Conservation (phyloP, 1,284 basidiomycete genomes). For the Sporisorium reilianum region DNA sequence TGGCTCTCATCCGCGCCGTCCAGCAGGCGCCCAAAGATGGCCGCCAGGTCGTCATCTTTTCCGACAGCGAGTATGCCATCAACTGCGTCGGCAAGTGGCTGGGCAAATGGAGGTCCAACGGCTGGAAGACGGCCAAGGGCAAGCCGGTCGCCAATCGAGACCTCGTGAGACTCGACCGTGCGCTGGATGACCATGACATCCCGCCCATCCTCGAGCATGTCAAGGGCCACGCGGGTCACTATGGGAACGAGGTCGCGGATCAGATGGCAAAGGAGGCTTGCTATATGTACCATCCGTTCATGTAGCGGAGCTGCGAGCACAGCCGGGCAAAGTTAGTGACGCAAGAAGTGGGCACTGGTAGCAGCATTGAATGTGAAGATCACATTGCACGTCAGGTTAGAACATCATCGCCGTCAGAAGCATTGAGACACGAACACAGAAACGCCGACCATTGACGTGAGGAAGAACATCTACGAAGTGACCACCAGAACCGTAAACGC, state of each 20-base stretch:
- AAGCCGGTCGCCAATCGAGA: conserved; percentile 76
- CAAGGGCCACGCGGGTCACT: conserved; percentile 77
- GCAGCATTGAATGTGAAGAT: not conserved
- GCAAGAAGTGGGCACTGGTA: too few relatives aligned
- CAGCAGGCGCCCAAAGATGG: conserved; percentile 75
- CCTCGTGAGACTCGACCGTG: conserved; percentile 73
- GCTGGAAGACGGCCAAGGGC: conserved; percentile 73
- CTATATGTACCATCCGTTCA: too few relatives aligned
- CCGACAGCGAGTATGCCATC: conserved; percentile 69
- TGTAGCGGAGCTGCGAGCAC: too few relatives aligned
- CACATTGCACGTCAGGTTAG: not conserved
- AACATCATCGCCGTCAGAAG: not conserved
- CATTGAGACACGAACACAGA: too few relatives aligned
- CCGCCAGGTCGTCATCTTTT: conserved; percentile 75
- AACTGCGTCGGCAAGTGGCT: conserved; percentile 77
- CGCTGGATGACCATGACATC: conserved; percentile 14
- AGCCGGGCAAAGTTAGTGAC: too few relatives aligned
- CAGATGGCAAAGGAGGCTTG: not conserved
- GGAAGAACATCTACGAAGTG: conserved; percentile 5
- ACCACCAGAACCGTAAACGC: conserved; percentile 25
- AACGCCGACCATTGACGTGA: not conserved
- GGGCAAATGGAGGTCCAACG: conserved; percentile 74
- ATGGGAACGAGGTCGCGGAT: conserved; percentile 84
- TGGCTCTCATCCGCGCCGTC: conserved; percentile 80
- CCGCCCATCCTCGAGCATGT: conserved; percentile 75